Conservation (phyloP, 768 basidiomycete species). For the Tulasnella sp. region DNA sequence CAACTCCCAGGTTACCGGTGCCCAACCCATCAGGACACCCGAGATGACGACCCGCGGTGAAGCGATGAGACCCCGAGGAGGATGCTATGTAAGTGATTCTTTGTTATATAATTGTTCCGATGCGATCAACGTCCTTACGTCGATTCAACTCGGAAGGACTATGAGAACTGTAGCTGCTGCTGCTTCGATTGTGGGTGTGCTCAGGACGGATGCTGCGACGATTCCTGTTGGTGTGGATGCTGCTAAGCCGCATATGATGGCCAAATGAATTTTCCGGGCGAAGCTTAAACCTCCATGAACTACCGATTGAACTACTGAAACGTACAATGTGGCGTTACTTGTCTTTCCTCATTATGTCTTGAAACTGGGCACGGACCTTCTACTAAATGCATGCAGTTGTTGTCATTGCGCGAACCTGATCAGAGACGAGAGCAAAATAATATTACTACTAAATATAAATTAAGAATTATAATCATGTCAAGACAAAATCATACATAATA, state of each 20-base stretch:
- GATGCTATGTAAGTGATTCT: neutral
- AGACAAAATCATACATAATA: no score
- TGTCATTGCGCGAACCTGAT: neutral
- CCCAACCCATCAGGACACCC: neutral
- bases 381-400: neutral
- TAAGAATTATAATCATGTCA: neutral
- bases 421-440: no score
- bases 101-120: neutral
- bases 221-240: slow-evolving; percentile 8
- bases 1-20: neutral
- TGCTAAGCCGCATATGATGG: neutral
- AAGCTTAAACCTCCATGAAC: no score
- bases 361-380: neutral
- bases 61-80: neutral
- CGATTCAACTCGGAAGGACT: neutral
- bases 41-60: neutral
- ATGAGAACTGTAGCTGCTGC: neutral
- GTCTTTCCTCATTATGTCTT: neutral
- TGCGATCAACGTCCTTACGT: neutral
- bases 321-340: neutral
- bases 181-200: slow-evolving; percentile 1
- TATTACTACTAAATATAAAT: neutral
- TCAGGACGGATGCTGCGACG: neutral
- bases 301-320: neutral
- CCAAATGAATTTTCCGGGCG: neutral